Base-by-base conservation (phyloP, 768 basidiomycete species). In the Podaxis sp. region DNA sequence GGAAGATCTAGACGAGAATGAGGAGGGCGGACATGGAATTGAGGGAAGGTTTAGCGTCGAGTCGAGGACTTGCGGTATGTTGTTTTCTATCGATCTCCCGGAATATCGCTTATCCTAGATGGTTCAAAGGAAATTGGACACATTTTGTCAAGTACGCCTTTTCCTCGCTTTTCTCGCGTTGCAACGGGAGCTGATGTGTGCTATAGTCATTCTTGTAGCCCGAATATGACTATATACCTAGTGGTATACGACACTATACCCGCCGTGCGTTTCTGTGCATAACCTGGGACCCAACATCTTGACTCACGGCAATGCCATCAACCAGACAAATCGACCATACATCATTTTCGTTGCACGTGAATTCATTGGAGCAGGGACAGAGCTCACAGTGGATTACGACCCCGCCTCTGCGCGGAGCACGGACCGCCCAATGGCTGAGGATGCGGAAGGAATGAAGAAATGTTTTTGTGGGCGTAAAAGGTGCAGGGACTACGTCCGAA, bases 121-220 rank as follows among this genome's bases (percentile, higher is more conserved):
- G 32, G 42, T 28, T n/a, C 48, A 53, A 52, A 89, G 88, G 89
- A 5, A 90, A 90, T 64, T 90, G 89, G 89, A 86, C 87, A 6
- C 79, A 88, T 3, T 90, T 90, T 62, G 74, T 90, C 35, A 90
- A 90, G 88, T 88, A 64, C 61, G 85, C 47, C 23, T 2, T 13
- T 21, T 21, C 42, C n/a, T 69, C 1, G 28, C 32, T 10, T 27
- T 21, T 36, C 42, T 40, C 13, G 36, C 40, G 28, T 25, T 59
- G 37, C 37, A 35, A 32, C 13, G 3, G 10, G 36, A 58, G 10
- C 48, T 48, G 32, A 35, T 37, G 27, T 5, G 50, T 48, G 14
- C 23, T 62, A 38, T 66, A 90, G 88, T 64, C 89, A 90, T 66
- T 89, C 87, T 0, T 90, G 88, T 63, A 68, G 74, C 13, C 87